A percentile compares a stretch with the other conserved stretches of the same genome.
Conservation (phyloP, 768 basidiomycete genomes). For the Podaxis sp. region DNA sequence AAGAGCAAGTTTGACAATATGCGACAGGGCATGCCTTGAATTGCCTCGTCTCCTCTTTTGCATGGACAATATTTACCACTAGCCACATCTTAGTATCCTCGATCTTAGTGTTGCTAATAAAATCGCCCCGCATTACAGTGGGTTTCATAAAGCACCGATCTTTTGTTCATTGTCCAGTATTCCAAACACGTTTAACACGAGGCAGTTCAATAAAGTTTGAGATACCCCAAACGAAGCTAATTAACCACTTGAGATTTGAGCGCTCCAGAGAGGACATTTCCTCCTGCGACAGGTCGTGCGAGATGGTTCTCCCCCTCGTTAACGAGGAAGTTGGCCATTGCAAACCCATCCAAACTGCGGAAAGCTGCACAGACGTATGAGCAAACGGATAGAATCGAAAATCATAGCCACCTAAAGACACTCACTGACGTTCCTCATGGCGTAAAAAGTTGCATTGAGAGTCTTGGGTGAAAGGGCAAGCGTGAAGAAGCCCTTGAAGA, state of each 20-base stretch:
- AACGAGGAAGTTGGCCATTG: constrained; percentile 38
- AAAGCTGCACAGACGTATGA: constrained; percentile 21
- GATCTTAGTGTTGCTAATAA: background rate
- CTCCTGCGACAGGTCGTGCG: constrained; percentile 44
- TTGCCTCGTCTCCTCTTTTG: background rate
- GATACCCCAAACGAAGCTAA: background rate
- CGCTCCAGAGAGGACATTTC: constrained; percentile 39
- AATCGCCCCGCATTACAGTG: background rate
- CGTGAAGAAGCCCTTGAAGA: background rate
- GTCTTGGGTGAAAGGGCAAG: background rate
- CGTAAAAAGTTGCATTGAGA: background rate
- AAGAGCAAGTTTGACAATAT: constrained; percentile 79
- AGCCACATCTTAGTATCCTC: background rate
- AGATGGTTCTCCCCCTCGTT: constrained; percentile 42
- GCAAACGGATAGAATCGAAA: background rate
- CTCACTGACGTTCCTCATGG: constrained; percentile 33
- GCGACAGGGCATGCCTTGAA: constrained; percentile 56
- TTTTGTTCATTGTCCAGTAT: background rate
- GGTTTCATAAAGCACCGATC: background rate
- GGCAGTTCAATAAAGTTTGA: no score
- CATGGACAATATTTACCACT: background rate
- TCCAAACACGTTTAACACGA: background rate
- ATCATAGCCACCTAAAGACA: background rate
- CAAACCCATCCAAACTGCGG: constrained; percentile 41
- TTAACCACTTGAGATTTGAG: constrained; percentile 25